Percentiles rank a stretch among this genome's conserved stretches.
Conservation (phyloP, 345 rosid genomes). For the Arabidopsis thaliana region TAIR10.1 NC_003076.8:26600501-26601000, state of each 20-base stretch:
- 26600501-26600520: conserved; percentile 54
- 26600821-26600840: conserved; percentile 67
- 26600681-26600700: conserved; percentile 50
- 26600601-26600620: conserved; percentile 41
- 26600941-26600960: background rate
- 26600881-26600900: conserved; percentile 74
- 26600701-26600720: conserved; percentile 51
- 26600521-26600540: conserved; percentile 56
- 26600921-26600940: background rate
- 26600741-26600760: conserved; percentile 80
- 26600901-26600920: conserved; percentile 60
- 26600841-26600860: conserved; percentile 80
- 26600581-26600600: conserved; percentile 41
- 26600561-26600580: conserved; percentile 29
- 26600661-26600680: background rate
- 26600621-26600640: no score
- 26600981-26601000: conserved; percentile 70
- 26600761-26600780: conserved; percentile 81
- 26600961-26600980: conserved; percentile 4
- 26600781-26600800: conserved; percentile 64
- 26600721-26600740: conserved; percentile 73
- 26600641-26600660: no score
- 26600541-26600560: conserved; percentile 37
- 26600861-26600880: conserved; percentile 83
- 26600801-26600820: conserved; percentile 82